Percentiles rank a stretch among this genome's conserved stretches.
Conservation (phyloP, 2,329 filamentous ascomycete genomes). For the Hymenoscyphus infarciens region DNA sequence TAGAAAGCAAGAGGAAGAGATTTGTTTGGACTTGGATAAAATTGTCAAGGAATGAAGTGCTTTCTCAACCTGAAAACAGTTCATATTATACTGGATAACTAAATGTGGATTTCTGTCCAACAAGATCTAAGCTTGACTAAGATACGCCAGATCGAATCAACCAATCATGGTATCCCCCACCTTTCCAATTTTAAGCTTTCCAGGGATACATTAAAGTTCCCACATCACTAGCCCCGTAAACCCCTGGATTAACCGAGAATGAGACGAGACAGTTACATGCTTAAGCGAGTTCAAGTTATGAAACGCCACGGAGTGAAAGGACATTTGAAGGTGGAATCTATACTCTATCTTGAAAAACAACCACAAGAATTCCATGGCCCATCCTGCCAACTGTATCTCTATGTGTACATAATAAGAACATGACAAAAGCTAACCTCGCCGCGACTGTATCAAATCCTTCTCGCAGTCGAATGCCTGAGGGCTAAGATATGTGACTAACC, state of each 20-base stretch:
- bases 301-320: too few species aligned
- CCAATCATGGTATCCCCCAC: not conserved
- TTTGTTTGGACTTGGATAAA: not conserved
- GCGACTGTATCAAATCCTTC: not conserved
- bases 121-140: not conserved
- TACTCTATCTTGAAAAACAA: not conserved
- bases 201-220: not conserved
- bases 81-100: not conserved
- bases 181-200: not conserved
- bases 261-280: not conserved
- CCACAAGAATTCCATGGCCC: not conserved
- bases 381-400: not conserved
- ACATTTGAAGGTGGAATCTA: not conserved
- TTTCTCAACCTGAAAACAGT: not conserved
- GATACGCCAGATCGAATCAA: not conserved
- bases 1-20: not conserved
- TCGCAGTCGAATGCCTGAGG: constrained; percentile 13
- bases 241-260: not conserved
- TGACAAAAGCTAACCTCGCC: not conserved
- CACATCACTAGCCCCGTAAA: not conserved
- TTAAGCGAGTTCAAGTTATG: too few species aligned
- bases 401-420: not conserved
- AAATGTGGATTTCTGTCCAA: not conserved
- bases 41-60: not conserved
- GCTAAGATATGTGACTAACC: constrained; percentile 21